Percentiles rank a stretch among this genome's conserved stretches.
Conservation (phyloP, 441 rosid genomes). For the Mallotus japonicus region DNA sequence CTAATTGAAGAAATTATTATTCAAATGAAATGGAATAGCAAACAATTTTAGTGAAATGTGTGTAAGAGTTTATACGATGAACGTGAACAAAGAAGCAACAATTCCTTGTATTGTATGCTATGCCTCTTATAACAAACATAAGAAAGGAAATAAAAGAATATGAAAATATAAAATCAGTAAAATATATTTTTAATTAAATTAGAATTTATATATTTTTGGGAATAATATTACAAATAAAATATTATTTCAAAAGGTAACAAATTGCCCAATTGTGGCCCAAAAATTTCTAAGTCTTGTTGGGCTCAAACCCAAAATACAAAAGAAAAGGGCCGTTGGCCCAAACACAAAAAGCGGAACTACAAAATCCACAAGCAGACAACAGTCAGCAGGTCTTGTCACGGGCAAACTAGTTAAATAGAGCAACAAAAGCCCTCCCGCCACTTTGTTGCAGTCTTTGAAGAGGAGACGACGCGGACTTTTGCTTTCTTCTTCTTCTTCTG, state of each 20-base stretch:
- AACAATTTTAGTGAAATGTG: neutral
- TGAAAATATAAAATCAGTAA: too few relatives aligned
- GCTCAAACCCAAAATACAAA: too few relatives aligned
- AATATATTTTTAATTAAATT: neutral
- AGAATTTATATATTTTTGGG: too few relatives aligned
- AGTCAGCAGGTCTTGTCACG: too few relatives aligned
- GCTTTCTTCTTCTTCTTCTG: conserved; percentile 16
- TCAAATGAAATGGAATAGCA: neutral
- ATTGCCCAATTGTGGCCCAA: neutral
- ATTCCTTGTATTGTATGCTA: neutral
- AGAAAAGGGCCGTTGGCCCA: neutral
- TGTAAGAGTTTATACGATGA: neutral
- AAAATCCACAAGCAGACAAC: neutral
- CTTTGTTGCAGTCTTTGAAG: conserved; percentile 5
- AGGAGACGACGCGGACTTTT: conserved; percentile 27
- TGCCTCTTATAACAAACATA: neutral
- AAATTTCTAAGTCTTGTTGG: neutral
- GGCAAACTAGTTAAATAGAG: too few relatives aligned
- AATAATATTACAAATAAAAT: too few relatives aligned
- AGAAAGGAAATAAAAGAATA: too few relatives aligned
- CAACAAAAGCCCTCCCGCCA: conserved; percentile 4
- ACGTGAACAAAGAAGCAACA: neutral
- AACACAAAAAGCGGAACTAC: neutral
- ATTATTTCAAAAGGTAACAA: too few relatives aligned
- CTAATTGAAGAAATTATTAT: neutral